Percentiles rank a stretch among this genome's conserved stretches.
Evolutionary conservation across 1,139 yeast genomes (phyloP).

Genomic region (Geotrichum carabidarum): DNA sequence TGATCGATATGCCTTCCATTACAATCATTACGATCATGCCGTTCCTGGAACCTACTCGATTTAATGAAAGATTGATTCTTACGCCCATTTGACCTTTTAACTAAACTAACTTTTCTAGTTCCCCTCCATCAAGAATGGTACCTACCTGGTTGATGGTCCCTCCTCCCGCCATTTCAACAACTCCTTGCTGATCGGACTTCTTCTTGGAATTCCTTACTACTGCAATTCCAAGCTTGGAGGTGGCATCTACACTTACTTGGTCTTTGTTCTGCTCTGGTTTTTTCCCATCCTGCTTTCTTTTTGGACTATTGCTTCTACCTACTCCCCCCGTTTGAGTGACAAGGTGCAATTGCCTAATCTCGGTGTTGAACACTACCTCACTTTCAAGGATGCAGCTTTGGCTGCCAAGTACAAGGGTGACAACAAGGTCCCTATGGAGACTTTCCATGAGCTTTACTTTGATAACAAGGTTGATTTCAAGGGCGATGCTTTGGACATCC

Average conservation of each 20-base stretch:
- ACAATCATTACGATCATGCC: no score
- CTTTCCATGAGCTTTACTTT: slow-evolving; percentile 84
- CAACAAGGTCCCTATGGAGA: slow-evolving; percentile 84
- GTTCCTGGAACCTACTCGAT: no score
- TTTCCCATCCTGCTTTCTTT: slow-evolving; percentile 72
- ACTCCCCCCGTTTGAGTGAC: slow-evolving; percentile 76
- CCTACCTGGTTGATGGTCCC: slow-evolving; percentile 89
- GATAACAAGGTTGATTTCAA: slow-evolving; percentile 80
- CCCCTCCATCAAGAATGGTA: slow-evolving; percentile 81
- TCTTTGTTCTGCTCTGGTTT: slow-evolving; percentile 47
- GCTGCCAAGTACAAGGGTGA: slow-evolving; percentile 66
- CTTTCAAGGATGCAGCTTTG: slow-evolving; percentile 72
- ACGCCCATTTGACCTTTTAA: no score
- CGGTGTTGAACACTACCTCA: slow-evolving; percentile 74
- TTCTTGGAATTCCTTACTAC: slow-evolving; percentile 60
- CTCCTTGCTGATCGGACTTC: slow-evolving; percentile 46
- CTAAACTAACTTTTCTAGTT: slow-evolving; percentile 22
- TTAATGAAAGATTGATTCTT: no score
- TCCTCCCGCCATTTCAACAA: slow-evolving; percentile 75
- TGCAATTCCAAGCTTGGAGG: slow-evolving; percentile 64
- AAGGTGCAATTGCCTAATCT: slow-evolving; percentile 70
- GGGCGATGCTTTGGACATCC: slow-evolving; percentile 77
- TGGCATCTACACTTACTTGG: slow-evolving; percentile 60
- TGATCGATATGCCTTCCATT: no score
- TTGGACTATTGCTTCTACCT: slow-evolving; percentile 76